A percentile compares a stretch with the other conserved stretches of the same genome.
These are phyloP conservation scores for Acorus gramineus DNA, from an alignment of 106 monocot genomes.

Conservation along the genomic window DNA sequence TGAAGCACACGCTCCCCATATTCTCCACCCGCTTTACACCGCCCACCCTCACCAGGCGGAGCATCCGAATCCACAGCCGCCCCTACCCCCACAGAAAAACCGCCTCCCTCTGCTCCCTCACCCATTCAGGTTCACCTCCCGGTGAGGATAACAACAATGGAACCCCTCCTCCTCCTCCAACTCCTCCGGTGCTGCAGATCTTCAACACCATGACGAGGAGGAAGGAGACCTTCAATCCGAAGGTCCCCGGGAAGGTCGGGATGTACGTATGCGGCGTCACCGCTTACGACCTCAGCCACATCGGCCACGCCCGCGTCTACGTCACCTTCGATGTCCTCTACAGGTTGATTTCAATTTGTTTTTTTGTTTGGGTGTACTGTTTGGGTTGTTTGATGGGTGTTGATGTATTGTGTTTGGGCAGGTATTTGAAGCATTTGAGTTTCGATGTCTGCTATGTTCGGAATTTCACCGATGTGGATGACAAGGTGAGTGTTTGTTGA, in stretches of 20 bases:
- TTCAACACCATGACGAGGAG: conserved; percentile 65
- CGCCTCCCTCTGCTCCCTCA: no score
- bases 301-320: conserved; percentile 83
- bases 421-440: conserved; percentile 54
- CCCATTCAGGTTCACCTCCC: no score
- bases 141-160: no score
- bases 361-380: neutral
- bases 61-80: no score
- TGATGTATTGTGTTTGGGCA: conserved; percentile 8
- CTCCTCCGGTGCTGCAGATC: conserved; percentile 27
- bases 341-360: conserved; percentile 23
- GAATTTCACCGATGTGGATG: conserved; percentile 87
- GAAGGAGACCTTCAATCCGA: conserved; percentile 60
- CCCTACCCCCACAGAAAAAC: no score
- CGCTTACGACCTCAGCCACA: conserved; percentile 81
- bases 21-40: no score
- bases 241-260: conserved; percentile 54
- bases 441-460: conserved; percentile 71
- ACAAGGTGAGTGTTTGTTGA: conserved; percentile 39
- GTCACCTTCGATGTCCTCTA: conserved; percentile 85
- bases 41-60: no score
- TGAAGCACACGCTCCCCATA: no score
- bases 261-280: conserved; percentile 97
- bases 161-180: neutral
- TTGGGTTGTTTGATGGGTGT: neutral